Conservation (phyloP, 495 filamentous ascomycete genomes). For the Geopyxis carbonaria region DNA sequence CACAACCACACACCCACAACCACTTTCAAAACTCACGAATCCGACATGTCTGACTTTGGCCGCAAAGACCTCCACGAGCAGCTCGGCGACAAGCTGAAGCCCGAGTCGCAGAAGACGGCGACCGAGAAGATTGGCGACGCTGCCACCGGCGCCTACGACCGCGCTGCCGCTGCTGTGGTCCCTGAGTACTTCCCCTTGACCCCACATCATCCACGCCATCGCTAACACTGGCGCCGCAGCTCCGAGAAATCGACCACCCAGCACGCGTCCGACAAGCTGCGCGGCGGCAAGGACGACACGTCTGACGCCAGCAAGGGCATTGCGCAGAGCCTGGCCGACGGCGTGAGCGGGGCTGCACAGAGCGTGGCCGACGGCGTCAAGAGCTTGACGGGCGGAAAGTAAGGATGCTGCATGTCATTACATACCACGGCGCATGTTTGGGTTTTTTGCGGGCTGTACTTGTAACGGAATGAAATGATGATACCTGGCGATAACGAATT, state of each 20-base stretch:
- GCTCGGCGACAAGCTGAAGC: slow-evolving; percentile 37
- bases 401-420: too few species aligned
- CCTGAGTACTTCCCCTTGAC: slow-evolving; percentile 29
- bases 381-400: too few species aligned
- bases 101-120: slow-evolving; percentile 37
- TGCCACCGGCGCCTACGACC: slow-evolving; percentile 30
- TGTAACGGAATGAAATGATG: too few species aligned
- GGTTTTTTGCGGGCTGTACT: too few species aligned
- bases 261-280: slow-evolving; percentile 32
- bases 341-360: slow-evolving; percentile 25
- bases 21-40: too few species aligned
- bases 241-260: slow-evolving; percentile 36
- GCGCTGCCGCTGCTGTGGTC: slow-evolving; percentile 31
- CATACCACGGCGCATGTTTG: too few species aligned
- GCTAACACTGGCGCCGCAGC: slow-evolving; percentile 13
- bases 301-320: slow-evolving; percentile 26
- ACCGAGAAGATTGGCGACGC: slow-evolving; percentile 31
- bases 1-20: too few species aligned
- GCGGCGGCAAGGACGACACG: slow-evolving; percentile 25
- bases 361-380: too few species aligned
- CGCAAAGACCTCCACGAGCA: slow-evolving; percentile 34
- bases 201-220: background rate
- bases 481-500: too few species aligned
- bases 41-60: too few species aligned
- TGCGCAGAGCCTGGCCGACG: slow-evolving; percentile 29